Conservation (phyloP, 352 stramenopile species). For the Phytophthora tubulina region DNA sequence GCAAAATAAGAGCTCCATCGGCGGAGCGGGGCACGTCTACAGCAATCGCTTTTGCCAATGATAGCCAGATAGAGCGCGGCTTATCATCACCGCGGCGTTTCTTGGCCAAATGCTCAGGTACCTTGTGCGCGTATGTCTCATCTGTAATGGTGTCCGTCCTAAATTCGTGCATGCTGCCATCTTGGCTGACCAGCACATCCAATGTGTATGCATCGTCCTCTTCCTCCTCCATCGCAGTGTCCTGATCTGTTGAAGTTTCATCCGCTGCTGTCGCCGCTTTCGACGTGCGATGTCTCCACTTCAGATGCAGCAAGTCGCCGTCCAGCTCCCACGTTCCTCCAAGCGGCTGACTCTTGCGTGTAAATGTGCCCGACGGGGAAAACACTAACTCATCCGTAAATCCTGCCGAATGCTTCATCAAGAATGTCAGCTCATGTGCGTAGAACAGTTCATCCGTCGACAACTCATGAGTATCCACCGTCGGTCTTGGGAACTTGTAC, state of each 20-base stretch:
- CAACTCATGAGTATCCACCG: constrained; percentile 68
- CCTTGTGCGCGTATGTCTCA: constrained; percentile 68
- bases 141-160: constrained; percentile 73
- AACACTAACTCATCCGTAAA: constrained; percentile 85
- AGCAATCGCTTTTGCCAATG: constrained; percentile 67
- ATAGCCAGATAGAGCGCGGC: constrained; percentile 66
- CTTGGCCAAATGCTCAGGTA: constrained; percentile 68
- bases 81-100: constrained; percentile 52
- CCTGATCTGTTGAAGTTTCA: constrained; percentile 26
- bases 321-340: constrained; percentile 83
- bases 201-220: constrained; percentile 71
- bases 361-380: constrained; percentile 64
- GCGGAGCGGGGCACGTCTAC: constrained; percentile 61
- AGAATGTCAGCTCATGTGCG: constrained; percentile 81
- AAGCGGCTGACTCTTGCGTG: constrained; percentile 70
- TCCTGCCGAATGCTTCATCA: constrained; percentile 78
- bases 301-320: constrained; percentile 84
- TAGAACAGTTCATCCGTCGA: constrained; percentile 75
- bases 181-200: constrained; percentile 81
- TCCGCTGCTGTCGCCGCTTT: constrained; percentile 23
- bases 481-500: constrained; percentile 74
- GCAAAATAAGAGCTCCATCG: constrained; percentile 52
- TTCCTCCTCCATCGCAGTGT: constrained; percentile 39
- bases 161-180: constrained; percentile 82
- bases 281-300: constrained; percentile 59